phyloP scores from a whole-genome alignment of 768 basidiomycete species.

The Boletus eberwhitei region DNA sequence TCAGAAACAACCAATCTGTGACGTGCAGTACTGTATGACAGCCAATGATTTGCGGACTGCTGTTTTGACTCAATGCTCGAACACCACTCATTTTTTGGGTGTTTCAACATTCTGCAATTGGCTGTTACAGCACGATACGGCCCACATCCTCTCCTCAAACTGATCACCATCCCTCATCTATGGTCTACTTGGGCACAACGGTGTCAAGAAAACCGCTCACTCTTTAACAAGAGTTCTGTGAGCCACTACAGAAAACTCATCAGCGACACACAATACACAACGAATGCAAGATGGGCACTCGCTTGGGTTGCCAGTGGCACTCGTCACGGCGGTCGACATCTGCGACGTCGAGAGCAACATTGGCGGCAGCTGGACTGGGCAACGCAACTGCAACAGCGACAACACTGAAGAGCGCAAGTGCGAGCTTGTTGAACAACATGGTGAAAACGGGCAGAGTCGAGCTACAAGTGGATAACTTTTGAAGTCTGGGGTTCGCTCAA shows the following conservation, averaged over 20 bases:
- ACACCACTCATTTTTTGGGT: too few relatives aligned
- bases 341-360: neutral
- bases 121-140: too few relatives aligned
- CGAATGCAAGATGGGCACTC: neutral
- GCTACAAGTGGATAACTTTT: neutral
- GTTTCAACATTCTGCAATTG: too few relatives aligned
- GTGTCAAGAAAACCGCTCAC: neutral
- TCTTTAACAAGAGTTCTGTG: neutral
- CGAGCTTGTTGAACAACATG: conserved; percentile 11
- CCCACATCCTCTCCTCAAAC: too few relatives aligned
- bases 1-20: too few relatives aligned
- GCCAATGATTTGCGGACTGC: too few relatives aligned
- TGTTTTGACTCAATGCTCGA: too few relatives aligned
- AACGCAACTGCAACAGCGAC: neutral
- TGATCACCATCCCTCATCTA: neutral
- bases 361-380: neutral
- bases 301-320: neutral
- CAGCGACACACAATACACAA: neutral
- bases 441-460: too few relatives aligned
- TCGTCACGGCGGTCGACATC: neutral
- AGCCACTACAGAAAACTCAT: neutral
- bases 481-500: neutral
- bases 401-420: neutral
- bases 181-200: neutral
- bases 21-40: too few relatives aligned